Base-by-base conservation (phyloP, 2,329 filamentous ascomycete species). In the Emergomyces orientalis region DNA sequence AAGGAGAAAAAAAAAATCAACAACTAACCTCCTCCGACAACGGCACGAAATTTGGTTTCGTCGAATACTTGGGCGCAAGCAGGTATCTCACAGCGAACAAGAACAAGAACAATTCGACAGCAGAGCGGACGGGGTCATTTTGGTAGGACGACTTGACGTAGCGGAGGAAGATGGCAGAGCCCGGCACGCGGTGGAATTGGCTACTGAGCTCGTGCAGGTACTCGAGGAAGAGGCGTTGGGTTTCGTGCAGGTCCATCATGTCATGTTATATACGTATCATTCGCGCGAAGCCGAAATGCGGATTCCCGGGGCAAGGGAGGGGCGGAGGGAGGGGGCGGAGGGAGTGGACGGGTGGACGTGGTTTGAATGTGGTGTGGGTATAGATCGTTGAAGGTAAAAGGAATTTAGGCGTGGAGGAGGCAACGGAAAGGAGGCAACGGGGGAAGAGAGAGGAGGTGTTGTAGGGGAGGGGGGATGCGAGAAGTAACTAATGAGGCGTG, bases 61-160 rank as follows among this genome's bases (percentile, higher is more conserved):
- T 97, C 67, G 90, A 91, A 78, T 99, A 99, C 61, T 90, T 91
- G 0, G 93, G 92, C 65, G 91, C 88, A 65, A 97, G 82, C 62
- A 99, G 82, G 76, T 99, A 99, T 66, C 92, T 86, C 63, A 99
- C 88, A 66, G 95, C 95, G 79, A 99, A 99, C 62, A 99, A 85
- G 69, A 99, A 90, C 64, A 99, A 82, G 68, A 97, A 87, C 59
- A 99, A 81, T 78, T 99, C 94, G 68, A 99, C 90, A 47, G 90
- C 91, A 60, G 91, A 96, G 61, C 95, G 88, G 63, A 97, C 86
- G 11, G 94, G 94, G 71, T 99, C 94, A 74, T 99, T 89, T 79
- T 99, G 94, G 80, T 99, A 97, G 74, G 91, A 96, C 63, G 91
- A 96, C 76, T 90, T 90, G 73, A 99, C 91, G 78, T 99, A 99